Evolutionary conservation across 176 grass and related monocot species (phyloP).

Genomic region (Elaeis guineensis): DNA sequence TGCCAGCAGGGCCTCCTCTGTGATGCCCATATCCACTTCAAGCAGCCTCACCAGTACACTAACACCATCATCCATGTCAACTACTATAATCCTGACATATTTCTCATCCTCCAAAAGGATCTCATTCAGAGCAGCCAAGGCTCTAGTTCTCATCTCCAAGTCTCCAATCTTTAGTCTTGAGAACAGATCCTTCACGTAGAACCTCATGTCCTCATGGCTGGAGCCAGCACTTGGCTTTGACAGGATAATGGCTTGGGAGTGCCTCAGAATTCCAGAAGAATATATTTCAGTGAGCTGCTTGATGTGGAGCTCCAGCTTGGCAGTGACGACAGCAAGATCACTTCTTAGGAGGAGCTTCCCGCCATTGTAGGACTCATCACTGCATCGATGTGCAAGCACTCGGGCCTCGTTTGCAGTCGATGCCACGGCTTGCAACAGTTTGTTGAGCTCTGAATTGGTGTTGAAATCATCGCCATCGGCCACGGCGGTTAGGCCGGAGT

Average conservation of each 20-base stretch:
- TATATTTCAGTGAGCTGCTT: conserved; percentile 44
- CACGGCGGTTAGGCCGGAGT: conserved; percentile 23
- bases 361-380: conserved; percentile 44
- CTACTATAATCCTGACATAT: conserved; percentile 44
- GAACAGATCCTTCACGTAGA: conserved; percentile 81
- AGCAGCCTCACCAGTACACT: conserved; percentile 48
- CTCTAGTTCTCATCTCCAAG: conserved; percentile 43
- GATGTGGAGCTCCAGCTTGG: conserved; percentile 38
- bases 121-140: conserved; percentile 40
- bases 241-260: conserved; percentile 44
- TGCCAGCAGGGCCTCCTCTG: conserved; percentile 44
- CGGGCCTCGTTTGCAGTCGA: conserved; percentile 18
- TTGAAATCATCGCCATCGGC: not conserved
- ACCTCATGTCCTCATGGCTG: conserved; percentile 58
- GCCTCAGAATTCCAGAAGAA: conserved; percentile 39
- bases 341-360: conserved; percentile 85
- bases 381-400: conserved; percentile 44
- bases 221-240: conserved; percentile 44
- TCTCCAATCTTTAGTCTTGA: conserved; percentile 44
- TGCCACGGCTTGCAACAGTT: conserved; percentile 25
- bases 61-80: conserved; percentile 45
- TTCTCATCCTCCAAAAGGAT: conserved; percentile 47
- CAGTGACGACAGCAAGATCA: conserved; percentile 52
- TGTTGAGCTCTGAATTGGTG: conserved; percentile 11
- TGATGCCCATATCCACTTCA: conserved; percentile 35